Evolutionary conservation across 2,329 filamentous ascomycete genomes (phyloP).

Genomic region (Thelonectria blattea): DNA sequence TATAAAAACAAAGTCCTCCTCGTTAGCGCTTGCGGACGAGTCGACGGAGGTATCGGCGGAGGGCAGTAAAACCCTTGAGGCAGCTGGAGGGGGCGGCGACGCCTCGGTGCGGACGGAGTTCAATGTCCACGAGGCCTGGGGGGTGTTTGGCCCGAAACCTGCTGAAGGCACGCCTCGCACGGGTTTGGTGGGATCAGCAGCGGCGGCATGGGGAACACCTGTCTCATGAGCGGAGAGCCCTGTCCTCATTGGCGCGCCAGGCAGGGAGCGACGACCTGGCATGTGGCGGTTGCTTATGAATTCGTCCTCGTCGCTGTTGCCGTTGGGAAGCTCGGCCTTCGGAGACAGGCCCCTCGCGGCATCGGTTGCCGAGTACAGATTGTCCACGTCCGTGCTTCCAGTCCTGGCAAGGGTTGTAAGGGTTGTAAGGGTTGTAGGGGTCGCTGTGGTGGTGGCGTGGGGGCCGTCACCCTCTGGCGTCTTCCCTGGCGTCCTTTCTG

Average conservation of each 20-base stretch:
- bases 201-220: constrained; percentile 20
- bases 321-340: constrained; percentile 25
- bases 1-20: constrained; percentile 10
- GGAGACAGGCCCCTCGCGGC: constrained; percentile 23
- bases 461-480: constrained; percentile 20
- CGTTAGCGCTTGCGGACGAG: constrained; percentile 3
- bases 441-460: constrained; percentile 30
- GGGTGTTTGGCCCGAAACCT: constrained; percentile 2
- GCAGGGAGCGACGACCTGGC: constrained; percentile 24
- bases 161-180: background rate
- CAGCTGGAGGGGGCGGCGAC: constrained; percentile 11
- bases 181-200: constrained; percentile 15
- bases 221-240: constrained; percentile 30
- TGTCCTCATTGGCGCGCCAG: constrained; percentile 37
- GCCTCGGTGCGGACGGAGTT: constrained; percentile 7
- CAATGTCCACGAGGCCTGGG: constrained; percentile 14
- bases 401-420: no score
- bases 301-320: constrained; percentile 9
- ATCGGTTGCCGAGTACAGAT: constrained; percentile 34
- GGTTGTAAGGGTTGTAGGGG: no score
- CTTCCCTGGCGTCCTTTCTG: background rate
- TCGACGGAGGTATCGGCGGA: constrained; percentile 15
- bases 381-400: constrained; percentile 5
- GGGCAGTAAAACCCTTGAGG: constrained; percentile 20
- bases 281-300: constrained; percentile 26